Base-by-base conservation (phyloP, 2,329 filamentous ascomycete species). In the Exserohilum turcica region DNA sequence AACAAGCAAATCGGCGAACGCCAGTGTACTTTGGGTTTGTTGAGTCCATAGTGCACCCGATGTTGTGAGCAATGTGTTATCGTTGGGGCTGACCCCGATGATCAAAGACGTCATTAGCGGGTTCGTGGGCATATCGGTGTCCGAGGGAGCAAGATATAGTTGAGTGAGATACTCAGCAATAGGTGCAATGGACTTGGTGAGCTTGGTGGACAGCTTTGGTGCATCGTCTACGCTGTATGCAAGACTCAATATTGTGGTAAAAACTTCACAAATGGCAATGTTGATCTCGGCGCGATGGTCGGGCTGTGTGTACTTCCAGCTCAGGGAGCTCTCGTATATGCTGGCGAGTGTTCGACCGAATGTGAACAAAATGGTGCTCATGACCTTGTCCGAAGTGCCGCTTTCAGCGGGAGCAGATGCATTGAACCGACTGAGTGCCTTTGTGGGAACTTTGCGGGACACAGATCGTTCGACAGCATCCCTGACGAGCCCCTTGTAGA, bases 301-400 rank as follows among this genome's bases (percentile, higher is more conserved):
- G 9, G 85, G 81, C 1, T 83, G 81, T 6, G 84, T 80, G 70
- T 95, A 97, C 61, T 87, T 88, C 94, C 93, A 99, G 5, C 87
- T 91, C 27, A 86, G 84, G 32, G 89, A 90, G 72, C 89, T 94
- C 76, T 96, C 92, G 62, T 95, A 88, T 6, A 95, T 84, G 67
- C 96, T 92, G 19, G 95, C 83, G 59, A 91, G 82, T 2, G 87
- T 87, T 61, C 89, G 86, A 6, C 88, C 87, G 64, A 93, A 89
- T 3, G 87, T 86, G 39, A 88, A 78, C 33, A 91, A 80, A 15
- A 92, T 86, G 42, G 84, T 85, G 38, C 85, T 83, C 62, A 96
- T 83, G 33, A 89, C 83, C 68, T 91, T 88, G 61, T 95, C 89
- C 5, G 92, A 89, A 28, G 91, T 87, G 5, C 88, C 88, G 32